Evolutionary conservation across 108 stramenopile genomes (phyloP), one percentile per base, ranked within the genome.

Genomic region (Epithemia pelagica): DNA sequence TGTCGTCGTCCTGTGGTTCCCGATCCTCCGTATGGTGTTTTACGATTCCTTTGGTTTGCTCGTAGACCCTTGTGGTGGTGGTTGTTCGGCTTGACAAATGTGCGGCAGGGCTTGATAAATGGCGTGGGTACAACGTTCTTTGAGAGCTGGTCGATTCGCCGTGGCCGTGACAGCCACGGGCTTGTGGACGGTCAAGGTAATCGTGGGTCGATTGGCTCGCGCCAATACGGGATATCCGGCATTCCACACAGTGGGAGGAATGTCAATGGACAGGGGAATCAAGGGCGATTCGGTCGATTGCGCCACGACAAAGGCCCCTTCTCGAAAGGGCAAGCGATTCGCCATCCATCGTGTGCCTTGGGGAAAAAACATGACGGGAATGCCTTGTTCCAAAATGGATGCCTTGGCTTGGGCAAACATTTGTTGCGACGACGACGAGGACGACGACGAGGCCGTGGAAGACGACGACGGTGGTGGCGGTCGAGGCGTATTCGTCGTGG

Each of bases 361-460:
- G 10, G 91, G 91, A 69, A 89, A 92, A 64, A 92, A 82, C 57
- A 92, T 84, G 84, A 92, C 86, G 33, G 91, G 85, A 57, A 83
- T 62, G 3, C 91, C 88, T 19, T 72, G 64, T 71, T 86, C 84
- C 24, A 37, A 51, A 8, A 91, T 64, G 24, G 91, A 82, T 2
- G 57, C 75, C 53, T 84, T 82, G 32, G 83, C 86, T 71, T 86
- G 75, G 23, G 79, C 66, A 60, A 82, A 92, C 59, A 92, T 64
- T 5, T 46, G 37, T 46, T 46, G 10, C 10, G 5, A 15, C 37
- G 10, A 15, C 5, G 37, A 5, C 15, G 37, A 46, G 8, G 28
- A 28, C 8, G 64, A 65, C 3, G 10, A 55, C 30, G 33, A 52
- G 5, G 57, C 5, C 15, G 37, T 10, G n/a, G n/a, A n/a, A n/a